These are phyloP conservation scores for Ogataea nonfermentans DNA, from an alignment of 805 yeast genomes.

Conservation along the genomic window DNA sequence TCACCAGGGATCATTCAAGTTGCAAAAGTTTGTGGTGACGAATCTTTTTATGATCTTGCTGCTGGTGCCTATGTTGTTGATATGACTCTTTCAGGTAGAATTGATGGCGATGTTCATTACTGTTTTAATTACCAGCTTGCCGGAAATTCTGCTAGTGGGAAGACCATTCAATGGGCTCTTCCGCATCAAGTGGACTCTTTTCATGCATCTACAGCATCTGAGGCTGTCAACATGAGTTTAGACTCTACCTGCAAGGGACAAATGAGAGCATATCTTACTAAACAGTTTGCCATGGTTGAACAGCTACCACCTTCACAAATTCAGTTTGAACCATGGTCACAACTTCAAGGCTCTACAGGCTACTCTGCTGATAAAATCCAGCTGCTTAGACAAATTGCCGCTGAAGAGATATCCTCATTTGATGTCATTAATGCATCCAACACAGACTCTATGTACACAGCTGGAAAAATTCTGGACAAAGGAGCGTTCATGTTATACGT, in stretches of 20 bases:
- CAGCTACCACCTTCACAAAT: conserved; percentile 33
- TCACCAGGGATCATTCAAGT: conserved; percentile 46
- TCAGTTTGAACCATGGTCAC: conserved; percentile 58
- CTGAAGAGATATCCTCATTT: conserved; percentile 47
- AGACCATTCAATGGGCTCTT: conserved; percentile 44
- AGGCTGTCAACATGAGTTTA: conserved; percentile 31
- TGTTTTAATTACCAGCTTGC: conserved; percentile 37
- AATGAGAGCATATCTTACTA: conserved; percentile 46
- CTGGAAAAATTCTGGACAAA: conserved; percentile 87
- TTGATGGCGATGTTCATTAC: conserved; percentile 38
- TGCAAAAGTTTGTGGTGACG: conserved; percentile 44
- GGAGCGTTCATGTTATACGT: conserved; percentile 84
- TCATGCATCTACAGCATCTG: conserved; percentile 21
- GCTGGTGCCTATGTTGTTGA: conserved; percentile 67
- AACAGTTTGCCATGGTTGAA: conserved; percentile 31
- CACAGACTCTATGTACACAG: conserved; percentile 82
- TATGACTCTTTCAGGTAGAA: conserved; percentile 41
- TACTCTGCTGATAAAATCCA: conserved; percentile 37
- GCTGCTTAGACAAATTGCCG: conserved; percentile 47
- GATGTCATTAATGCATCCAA: conserved; percentile 59
- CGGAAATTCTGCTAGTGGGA: conserved; percentile 26
- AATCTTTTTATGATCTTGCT: conserved; percentile 51
- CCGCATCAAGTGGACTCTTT: conserved; percentile 52
- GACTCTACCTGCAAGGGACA: conserved; percentile 56
- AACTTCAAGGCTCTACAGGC: conserved; percentile 38